These are phyloP conservation scores for Acorus gramineus DNA, from an alignment of 106 monocot species.

Conservation along the genomic window DNA sequence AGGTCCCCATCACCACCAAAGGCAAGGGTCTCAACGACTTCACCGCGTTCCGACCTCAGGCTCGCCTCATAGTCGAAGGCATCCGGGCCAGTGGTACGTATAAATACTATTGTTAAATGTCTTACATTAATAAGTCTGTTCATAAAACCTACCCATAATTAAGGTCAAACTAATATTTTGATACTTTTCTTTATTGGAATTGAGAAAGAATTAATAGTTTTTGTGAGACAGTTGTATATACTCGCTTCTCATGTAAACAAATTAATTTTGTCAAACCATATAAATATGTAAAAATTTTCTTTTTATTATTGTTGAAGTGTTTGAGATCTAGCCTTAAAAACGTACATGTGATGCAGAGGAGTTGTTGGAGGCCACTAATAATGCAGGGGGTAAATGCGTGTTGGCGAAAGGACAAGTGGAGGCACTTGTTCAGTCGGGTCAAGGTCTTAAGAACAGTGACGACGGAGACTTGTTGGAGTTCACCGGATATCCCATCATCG, in stretches of 20 bases:
- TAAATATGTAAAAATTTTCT: too few relatives aligned
- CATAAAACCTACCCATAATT: too few relatives aligned
- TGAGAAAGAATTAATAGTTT: too few relatives aligned
- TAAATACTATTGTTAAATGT: neutral
- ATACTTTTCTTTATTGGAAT: too few relatives aligned
- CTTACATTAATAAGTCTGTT: too few relatives aligned
- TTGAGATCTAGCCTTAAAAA: too few relatives aligned
- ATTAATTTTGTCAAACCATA: too few relatives aligned
- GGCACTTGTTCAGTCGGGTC: neutral
- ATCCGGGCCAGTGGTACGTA: neutral
- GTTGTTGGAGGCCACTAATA: neutral
- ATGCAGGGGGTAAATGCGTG: constrained; percentile 4
- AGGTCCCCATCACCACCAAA: neutral
- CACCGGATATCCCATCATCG: constrained; percentile 14
- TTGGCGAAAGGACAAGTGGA: neutral
- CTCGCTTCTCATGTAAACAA: too few relatives aligned
- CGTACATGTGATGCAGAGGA: too few relatives aligned
- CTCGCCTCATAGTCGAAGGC: neutral
- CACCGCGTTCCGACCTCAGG: constrained; percentile 8
- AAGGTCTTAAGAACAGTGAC: constrained; percentile 11
- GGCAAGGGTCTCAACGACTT: constrained; percentile 9
- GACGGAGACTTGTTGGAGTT: neutral
- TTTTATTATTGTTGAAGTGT: too few relatives aligned
- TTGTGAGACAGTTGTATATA: too few relatives aligned
- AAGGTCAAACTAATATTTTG: too few relatives aligned